Conservation (phyloP, 2,329 filamentous ascomycete species). For the Diplodia seriata region DNA sequence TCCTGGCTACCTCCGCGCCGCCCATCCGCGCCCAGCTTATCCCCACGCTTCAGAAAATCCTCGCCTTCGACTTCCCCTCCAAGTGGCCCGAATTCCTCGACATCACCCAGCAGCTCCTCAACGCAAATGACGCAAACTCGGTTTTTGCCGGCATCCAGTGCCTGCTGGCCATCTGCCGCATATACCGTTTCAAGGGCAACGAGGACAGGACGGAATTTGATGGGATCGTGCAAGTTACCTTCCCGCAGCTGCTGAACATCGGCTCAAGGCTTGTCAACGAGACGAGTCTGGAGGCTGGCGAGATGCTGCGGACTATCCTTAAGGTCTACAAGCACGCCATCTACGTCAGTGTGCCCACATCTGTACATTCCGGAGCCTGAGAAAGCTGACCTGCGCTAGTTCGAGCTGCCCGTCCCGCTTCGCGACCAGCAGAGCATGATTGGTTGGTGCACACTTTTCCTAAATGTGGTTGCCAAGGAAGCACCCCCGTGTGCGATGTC, state of each 20-base stretch:
- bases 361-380: not conserved
- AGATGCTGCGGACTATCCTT: constrained; percentile 93
- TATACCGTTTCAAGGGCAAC: constrained; percentile 91
- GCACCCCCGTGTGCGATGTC: constrained; percentile 79
- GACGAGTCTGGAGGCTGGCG: constrained; percentile 90
- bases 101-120: constrained; percentile 86
- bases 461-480: constrained; percentile 85
- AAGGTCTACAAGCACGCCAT: constrained; percentile 99
- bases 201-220: constrained; percentile 87
- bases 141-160: constrained; percentile 95
- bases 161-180: constrained; percentile 89
- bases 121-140: constrained; percentile 82
- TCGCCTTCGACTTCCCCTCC: constrained; percentile 93
- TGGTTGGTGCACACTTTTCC: constrained; percentile 94
- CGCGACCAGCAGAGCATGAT: constrained; percentile 84
- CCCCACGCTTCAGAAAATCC: constrained; percentile 91
- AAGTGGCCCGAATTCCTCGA: constrained; percentile 95
- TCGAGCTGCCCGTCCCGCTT: constrained; percentile 81
- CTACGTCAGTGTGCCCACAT: constrained; percentile 69
- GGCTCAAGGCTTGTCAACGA: constrained; percentile 89
- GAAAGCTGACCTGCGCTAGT: constrained; percentile 59
- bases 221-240: constrained; percentile 89
- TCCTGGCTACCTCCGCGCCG: constrained; percentile 80
- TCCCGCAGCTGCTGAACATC: constrained; percentile 84
- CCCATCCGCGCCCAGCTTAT: constrained; percentile 91